These are phyloP conservation scores for Daldinia caldariorum DNA, from an alignment of 495 filamentous ascomycete species.

Conservation along the genomic window DNA sequence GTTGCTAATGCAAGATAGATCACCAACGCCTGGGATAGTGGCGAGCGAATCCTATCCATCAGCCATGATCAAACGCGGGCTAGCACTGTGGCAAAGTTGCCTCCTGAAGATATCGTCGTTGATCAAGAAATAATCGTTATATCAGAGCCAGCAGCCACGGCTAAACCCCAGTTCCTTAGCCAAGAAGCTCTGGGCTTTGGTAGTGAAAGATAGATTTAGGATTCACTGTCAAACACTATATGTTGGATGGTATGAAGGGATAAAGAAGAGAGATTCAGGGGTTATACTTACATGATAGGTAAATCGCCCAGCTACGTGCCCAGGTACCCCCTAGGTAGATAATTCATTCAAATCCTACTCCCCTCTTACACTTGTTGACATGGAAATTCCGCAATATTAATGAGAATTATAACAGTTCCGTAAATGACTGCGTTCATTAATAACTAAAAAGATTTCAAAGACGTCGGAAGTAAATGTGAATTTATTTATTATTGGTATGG, in stretches of 20 bases:
- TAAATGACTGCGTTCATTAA: too few species aligned
- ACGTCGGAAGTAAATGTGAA: not conserved
- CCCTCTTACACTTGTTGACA: not conserved
- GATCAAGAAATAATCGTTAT: not conserved
- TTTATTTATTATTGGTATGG: constrained; percentile 34
- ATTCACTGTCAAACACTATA: too few species aligned
- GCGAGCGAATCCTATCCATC: too few species aligned
- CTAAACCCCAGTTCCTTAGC: not conserved
- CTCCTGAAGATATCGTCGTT: not conserved
- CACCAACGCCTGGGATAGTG: too few species aligned
- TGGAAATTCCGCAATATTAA: not conserved
- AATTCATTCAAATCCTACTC: not conserved
- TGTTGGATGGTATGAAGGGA: not conserved
- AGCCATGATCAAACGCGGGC: too few species aligned
- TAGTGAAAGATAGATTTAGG: too few species aligned
- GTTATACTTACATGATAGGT: not conserved
- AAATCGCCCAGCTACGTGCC: too few species aligned
- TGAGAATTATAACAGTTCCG: not conserved
- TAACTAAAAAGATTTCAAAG: too few species aligned
- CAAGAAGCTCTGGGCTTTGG: too few species aligned
- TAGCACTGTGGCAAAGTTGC: not conserved
- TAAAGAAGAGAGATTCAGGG: not conserved
- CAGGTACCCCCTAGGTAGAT: too few species aligned
- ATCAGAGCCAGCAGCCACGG: not conserved
- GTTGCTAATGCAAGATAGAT: too few species aligned